These are phyloP conservation scores for Hordeum pubiflorum DNA, from an alignment of 202 grass and related monocot genomes.

Conservation along the genomic window DNA sequence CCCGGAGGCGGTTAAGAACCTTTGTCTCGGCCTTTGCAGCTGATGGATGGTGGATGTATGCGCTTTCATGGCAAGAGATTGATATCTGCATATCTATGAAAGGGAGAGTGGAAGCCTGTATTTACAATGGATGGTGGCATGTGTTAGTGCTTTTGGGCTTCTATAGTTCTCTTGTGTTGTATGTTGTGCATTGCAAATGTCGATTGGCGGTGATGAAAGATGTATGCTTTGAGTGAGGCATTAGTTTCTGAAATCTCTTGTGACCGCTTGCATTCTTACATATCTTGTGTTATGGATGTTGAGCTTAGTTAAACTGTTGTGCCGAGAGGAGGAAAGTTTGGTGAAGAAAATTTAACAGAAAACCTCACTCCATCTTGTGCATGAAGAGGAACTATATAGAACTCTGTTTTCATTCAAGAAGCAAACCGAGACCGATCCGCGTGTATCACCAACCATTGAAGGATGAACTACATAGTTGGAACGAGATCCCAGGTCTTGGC, in stretches of 20 bases:
- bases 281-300: neutral
- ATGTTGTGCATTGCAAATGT: slow-evolving; percentile 14
- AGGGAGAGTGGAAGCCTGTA: slow-evolving; percentile 20
- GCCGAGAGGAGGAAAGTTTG: neutral
- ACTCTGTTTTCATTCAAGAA: too few species aligned
- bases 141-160: slow-evolving; percentile 18
- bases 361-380: too few species aligned
- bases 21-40: slow-evolving; percentile 69
- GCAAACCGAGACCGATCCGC: too few species aligned
- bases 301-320: slow-evolving; percentile 13
- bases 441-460: too few species aligned
- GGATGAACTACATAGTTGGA: too few species aligned
- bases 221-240: neutral
- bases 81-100: slow-evolving; percentile 6
- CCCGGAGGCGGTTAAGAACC: slow-evolving; percentile 43
- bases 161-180: neutral
- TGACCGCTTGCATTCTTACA: neutral
- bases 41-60: slow-evolving; percentile 37
- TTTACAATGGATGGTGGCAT: slow-evolving; percentile 3
- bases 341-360: neutral
- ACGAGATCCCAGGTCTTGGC: too few species aligned
- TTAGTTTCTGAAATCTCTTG: slow-evolving; percentile 11
- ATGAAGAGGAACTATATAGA: too few species aligned
- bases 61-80: slow-evolving; percentile 12
- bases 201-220: neutral